Conservation (phyloP, 2,329 filamentous ascomycete genomes). For the Botrytis aclada region DNA sequence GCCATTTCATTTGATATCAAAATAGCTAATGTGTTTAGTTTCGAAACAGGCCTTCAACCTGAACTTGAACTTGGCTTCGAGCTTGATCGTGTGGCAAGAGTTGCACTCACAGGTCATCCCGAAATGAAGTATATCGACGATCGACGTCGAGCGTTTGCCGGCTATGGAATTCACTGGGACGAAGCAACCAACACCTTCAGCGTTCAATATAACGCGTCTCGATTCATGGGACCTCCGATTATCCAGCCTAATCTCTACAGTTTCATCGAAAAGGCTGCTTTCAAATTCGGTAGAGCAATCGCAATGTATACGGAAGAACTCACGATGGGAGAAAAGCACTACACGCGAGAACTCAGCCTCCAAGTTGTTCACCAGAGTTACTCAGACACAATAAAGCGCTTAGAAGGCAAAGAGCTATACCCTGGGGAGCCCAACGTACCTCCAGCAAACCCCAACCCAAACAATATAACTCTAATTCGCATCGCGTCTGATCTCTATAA, state of each 20-base stretch:
- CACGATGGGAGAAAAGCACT: not conserved
- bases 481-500: conserved; percentile 28
- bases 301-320: conserved; percentile 9
- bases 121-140: conserved; percentile 32
- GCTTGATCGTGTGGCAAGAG: conserved; percentile 22
- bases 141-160: not conserved
- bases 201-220: conserved; percentile 27
- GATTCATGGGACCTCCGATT: conserved; percentile 26
- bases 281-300: conserved; percentile 30
- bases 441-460: not conserved
- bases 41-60: not conserved
- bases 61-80: not conserved
- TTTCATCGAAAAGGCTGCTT: conserved; percentile 26
- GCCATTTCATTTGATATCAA: not conserved
- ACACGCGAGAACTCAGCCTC: not conserved
- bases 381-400: not conserved
- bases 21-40: conserved; percentile 2
- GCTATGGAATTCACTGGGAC: not conserved
- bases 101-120: conserved; percentile 32
- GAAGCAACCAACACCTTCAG: conserved; percentile 4
- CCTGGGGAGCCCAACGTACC: not conserved
- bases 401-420: conserved; percentile 4
- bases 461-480: conserved; percentile 19
- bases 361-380: not conserved
- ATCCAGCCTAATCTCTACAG: conserved; percentile 32